Evolutionary conservation across 805 yeast species (phyloP).

Genomic region (Spathaspora girioi): DNA sequence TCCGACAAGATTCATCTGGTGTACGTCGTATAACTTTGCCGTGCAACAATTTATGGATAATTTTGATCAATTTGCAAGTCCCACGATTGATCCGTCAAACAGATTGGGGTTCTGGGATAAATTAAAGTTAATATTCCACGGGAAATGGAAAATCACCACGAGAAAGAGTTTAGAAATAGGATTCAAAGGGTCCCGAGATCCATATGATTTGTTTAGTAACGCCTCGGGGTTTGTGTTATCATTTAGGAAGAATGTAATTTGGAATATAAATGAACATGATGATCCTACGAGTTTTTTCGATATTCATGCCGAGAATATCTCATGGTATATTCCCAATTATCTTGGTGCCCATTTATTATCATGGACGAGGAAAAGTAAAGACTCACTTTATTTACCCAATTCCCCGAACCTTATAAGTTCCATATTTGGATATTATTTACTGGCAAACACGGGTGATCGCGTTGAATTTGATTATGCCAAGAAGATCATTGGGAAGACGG

Average conservation of each 20-base stretch:
- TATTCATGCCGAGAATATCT: conserved; percentile 57
- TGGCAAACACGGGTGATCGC: conserved; percentile 8
- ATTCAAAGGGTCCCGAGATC: conserved; percentile 74
- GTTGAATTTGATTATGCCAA: conserved; percentile 8
- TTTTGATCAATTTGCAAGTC: conserved; percentile 82
- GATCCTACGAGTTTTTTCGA: conserved; percentile 66
- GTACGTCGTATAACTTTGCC: conserved; percentile 79
- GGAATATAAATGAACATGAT: conserved; percentile 62
- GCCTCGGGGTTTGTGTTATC: conserved; percentile 76
- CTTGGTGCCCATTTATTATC: conserved; percentile 45
- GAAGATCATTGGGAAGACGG: conserved; percentile 45
- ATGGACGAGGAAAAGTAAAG: conserved; percentile 53
- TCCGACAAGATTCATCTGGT: conserved; percentile 77
- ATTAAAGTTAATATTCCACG: conserved; percentile 71
- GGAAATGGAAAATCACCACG: conserved; percentile 50
- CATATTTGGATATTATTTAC: conserved; percentile 47
- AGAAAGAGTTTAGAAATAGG: conserved; percentile 52
- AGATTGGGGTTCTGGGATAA: conserved; percentile 95
- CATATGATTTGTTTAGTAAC: conserved; percentile 63
- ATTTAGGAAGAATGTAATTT: conserved; percentile 59
- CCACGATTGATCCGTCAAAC: conserved; percentile 82
- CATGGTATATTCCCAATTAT: conserved; percentile 76
- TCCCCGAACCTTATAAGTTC: conserved; percentile 41
- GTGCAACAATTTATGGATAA: conserved; percentile 74
- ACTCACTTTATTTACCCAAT: conserved; percentile 45